Base-by-base conservation (phyloP, 129 eudicot species). In the Mikania micrantha region DNA sequence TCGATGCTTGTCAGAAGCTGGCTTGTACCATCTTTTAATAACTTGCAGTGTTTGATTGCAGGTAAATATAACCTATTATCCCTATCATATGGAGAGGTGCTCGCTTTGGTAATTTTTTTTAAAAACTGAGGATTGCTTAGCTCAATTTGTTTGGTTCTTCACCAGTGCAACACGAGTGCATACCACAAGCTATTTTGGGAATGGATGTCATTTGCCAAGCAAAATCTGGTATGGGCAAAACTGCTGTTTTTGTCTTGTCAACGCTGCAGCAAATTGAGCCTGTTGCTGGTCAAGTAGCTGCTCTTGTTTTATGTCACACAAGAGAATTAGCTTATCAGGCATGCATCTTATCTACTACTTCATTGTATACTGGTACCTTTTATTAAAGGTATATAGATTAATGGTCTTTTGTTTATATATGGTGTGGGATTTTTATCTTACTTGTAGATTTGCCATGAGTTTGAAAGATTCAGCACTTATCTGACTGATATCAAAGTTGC, bases 181-280 rank as follows among this genome's bases (percentile, higher is more conserved):
- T 92, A 36, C 98, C 96, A 78, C 96, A 93, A 93, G 99, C 99
- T 71, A 93, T 89, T 32, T 71, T 93, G 86, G 99, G 99, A 34
- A 93, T 93, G 99, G 99, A 93, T 84, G 96, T 93, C 38, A 86
- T 93, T 61, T 93, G 99, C 77, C 99, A 93, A 93, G 99, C 99
- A 3, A 93, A 93, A 61, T 92, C 98, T 73, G 98, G 98, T 54
- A 92, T 92, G 98, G 98, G 98, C 41, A 92, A 92, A 77, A 92
- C 98, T 10, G 98, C 98, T 40, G 98, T 92, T 5, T 92, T 92
- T 82, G 98, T 92, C 60, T 74, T 92, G 19, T 92, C 98, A 41
- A 88, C 96, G 4, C 58, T 92, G 78, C 98, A 92, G 73, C 98
- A 88, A 82, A 88, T 92, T 60, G 96, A 88, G 73, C 98, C 98